A percentile compares a stretch with the other conserved stretches of the same genome.
phyloP scores from a whole-genome alignment of 495 filamentous ascomycete species.

The Oleoguttula mirabilis region DNA sequence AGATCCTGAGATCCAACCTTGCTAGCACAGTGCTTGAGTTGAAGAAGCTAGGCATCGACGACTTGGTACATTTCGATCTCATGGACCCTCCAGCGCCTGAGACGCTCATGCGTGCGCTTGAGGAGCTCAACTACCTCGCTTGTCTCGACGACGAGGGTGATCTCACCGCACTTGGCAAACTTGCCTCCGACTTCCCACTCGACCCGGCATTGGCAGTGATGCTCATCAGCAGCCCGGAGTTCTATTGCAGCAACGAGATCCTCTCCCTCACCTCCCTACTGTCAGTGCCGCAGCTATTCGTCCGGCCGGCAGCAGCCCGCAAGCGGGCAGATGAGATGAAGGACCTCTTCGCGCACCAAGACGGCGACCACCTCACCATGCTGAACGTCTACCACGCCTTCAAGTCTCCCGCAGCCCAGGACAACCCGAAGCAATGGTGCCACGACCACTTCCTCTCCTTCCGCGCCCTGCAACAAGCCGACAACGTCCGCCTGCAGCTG shows the following conservation, averaged over 20 bases:
- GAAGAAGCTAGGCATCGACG: slow-evolving; percentile 92
- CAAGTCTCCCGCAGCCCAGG: slow-evolving; percentile 60
- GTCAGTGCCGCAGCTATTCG: slow-evolving; percentile 89
- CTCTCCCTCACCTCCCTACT: slow-evolving; percentile 88
- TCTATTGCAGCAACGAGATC: slow-evolving; percentile 97
- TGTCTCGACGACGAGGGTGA: slow-evolving; percentile 95
- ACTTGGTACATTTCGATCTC: slow-evolving; percentile 94
- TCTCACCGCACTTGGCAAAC: slow-evolving; percentile 68
- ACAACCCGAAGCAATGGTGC: slow-evolving; percentile 78
- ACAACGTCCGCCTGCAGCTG: slow-evolving; percentile 84
- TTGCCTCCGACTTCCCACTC: slow-evolving; percentile 91
- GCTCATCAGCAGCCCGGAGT: slow-evolving; percentile 94
- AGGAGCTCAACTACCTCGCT: slow-evolving; percentile 94
- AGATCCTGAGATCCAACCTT: slow-evolving; percentile 88
- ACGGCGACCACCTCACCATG: slow-evolving; percentile 91
- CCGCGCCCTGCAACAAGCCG: slow-evolving; percentile 78
- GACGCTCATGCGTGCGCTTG: slow-evolving; percentile 94
- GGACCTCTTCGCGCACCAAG: slow-evolving; percentile 75
- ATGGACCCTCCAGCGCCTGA: slow-evolving; percentile 99
- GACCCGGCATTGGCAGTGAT: slow-evolving; percentile 94
- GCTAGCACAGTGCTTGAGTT: slow-evolving; percentile 89
- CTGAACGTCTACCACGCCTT: slow-evolving; percentile 98
- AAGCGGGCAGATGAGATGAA: slow-evolving; percentile 99
- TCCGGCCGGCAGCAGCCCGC: slow-evolving; percentile 67
- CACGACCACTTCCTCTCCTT: slow-evolving; percentile 94